A percentile compares a stretch with the other conserved stretches of the same genome.
Conservation (phyloP, 2,329 filamentous ascomycete genomes). For the Diaporthe sp. region DNA sequence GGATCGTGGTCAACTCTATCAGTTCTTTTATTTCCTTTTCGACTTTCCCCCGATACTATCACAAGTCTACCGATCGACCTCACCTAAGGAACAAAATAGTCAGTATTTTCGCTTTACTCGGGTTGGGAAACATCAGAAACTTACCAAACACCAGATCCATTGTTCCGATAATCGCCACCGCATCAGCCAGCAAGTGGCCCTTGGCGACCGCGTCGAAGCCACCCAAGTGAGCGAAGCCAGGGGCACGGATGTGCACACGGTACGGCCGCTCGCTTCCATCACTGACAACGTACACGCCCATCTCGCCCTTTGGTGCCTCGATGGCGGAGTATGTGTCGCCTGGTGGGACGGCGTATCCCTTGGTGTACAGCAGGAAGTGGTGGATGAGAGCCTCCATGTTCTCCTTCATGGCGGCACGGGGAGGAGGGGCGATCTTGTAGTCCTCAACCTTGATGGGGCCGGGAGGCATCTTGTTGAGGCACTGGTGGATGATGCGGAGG, state of each 20-base stretch:
- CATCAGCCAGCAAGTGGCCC: constrained; percentile 95
- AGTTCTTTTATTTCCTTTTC: constrained; percentile 45
- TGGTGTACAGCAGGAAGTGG: constrained; percentile 98
- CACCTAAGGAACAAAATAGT: constrained; percentile 58
- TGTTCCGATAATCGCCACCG: constrained; percentile 93
- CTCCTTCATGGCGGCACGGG: constrained; percentile 99
- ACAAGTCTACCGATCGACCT: constrained; percentile 70
- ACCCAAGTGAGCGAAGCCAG: constrained; percentile 93
- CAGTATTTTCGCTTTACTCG: constrained; percentile 46
- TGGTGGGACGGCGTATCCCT: constrained; percentile 96
- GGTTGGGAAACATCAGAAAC: constrained; percentile 47
- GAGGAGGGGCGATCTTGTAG: constrained; percentile 97
- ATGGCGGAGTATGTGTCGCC: constrained; percentile 99
- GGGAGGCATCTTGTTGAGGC: constrained; percentile 97
- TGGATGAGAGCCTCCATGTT: constrained; percentile 99
- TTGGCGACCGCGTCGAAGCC: constrained; percentile 95
- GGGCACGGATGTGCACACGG: constrained; percentile 96
- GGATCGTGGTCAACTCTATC: constrained; percentile 31
- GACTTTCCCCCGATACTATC: constrained; percentile 31
- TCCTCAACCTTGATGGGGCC: constrained; percentile 96
- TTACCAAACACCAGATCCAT: constrained; percentile 92
- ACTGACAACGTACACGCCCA: constrained; percentile 97
- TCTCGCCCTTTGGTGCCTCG: constrained; percentile 99
- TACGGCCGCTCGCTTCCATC: constrained; percentile 97
- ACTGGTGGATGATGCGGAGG: constrained; percentile 98